Evolutionary conservation across 345 rosid genomes (phyloP), one percentile per base, ranked within the genome.

Genomic region (Salix brachista): DNA sequence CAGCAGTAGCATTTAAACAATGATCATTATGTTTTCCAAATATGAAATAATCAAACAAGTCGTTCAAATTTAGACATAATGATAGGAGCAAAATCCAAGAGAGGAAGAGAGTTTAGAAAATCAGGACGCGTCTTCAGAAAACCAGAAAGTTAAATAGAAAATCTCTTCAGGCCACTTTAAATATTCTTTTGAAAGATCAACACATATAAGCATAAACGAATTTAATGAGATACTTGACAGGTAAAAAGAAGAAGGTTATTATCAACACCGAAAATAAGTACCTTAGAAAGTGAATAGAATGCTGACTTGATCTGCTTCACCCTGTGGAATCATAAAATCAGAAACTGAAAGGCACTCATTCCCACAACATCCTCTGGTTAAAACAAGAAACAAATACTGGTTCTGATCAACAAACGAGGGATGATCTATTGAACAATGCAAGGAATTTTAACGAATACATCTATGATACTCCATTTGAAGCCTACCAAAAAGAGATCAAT

Each of bases 261-360:
- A 25, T 14, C 4, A 28, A 1, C 34, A 58, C 56, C 41, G 23
- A 56, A 58, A 54, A 41, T 8, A 28, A 70, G 41, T 72, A 89
- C 97, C 97, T 91, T 94, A 8, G 94, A 9, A 77, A 94, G 71
- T 28, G 97, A 90, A 82, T 94, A 92, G 84, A 94, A 94, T 68
- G 97, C 89, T 83, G 98, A 94, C 77, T 94, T 92, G 87, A 94
- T 94, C 87, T 94, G 94, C 83, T 87, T 85, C 84, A 91, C 87
- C 88, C 97, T 94, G 90, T 62, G 77, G 69, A 76, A 69, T 74
- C 66, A 76, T 11, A 34, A 36, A 32, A 25, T 34, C n/a, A 60
- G 16, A 6, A 65, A 17, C 65, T 37, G 16, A 18, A 21, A 52
- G 44, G 26, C 21, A 16, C 34, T 61, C 14, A 50, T 25, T 18